Base-by-base conservation (phyloP, 2,329 filamentous ascomycete genomes). In the Arthrobotrys conoides region DNA sequence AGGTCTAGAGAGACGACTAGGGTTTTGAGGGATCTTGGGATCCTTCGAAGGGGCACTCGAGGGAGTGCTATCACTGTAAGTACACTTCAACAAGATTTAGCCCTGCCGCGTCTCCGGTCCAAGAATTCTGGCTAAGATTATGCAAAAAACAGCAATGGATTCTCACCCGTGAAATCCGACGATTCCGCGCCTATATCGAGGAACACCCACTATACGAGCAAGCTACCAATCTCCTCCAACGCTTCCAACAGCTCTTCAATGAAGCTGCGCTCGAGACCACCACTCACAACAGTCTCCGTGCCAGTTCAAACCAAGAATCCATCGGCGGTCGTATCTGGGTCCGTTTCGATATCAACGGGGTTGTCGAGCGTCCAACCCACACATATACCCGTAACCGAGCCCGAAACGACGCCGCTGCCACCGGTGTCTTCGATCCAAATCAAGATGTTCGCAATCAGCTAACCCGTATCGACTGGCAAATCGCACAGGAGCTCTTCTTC, bases 401-500 rank as follows among this genome's bases (percentile, higher is more conserved):
- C 18, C 65, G 65, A 9, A 27, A 14, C 20, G 16, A 1, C n/a
- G 36, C 65, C n/a, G 16, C n/a, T 9, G 10, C 10, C 2, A 5
- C 8, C 33, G 8, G 6, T 5, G 12, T 20, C 33, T 16, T 18
- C 10, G 18, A 53, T 18, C 20, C 48, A 5, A 22, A 30, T 18
- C 65, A n/a, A 0, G 65, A 68, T 46, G 49, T 68, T 30, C 65
- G 65, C 10, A 51, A 44, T 16, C 30, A 16, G 18, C 49, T 68
- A 9, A 57, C 27, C 14, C 65, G 49, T 8, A 48, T 68, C 12
- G 49, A 68, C 18, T 68, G 65, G 65, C 27, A 53, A 14, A 14
- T 57, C 10, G 48, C 48, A 14, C 48, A 68, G 10, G 48, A 68
- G 14, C n/a, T 57, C 9, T 68, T 68, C 33, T 61, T 41, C 57